A percentile compares a stretch with the other conserved stretches of the same genome.
phyloP scores from a whole-genome alignment of 441 rosid species.

The Erysimum pusillum region DNA sequence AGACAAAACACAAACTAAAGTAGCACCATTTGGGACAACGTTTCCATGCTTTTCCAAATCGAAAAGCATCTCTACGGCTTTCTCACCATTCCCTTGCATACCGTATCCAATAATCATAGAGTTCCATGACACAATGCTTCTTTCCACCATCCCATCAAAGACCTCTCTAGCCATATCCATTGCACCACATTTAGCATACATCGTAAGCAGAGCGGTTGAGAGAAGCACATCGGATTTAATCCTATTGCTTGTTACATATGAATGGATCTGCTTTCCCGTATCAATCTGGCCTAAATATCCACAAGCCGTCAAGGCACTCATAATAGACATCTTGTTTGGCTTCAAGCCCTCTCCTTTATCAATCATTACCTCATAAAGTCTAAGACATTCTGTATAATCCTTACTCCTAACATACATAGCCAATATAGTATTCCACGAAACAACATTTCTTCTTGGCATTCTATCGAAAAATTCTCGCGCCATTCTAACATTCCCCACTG shows the following conservation, averaged over 20 bases:
- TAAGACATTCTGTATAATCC: slow-evolving; percentile 53
- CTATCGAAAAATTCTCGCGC: slow-evolving; percentile 54
- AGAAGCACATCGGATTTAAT: slow-evolving; percentile 57
- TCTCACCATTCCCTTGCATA: slow-evolving; percentile 64
- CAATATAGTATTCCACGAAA: slow-evolving; percentile 53
- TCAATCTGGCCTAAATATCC: slow-evolving; percentile 53
- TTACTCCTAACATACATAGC: slow-evolving; percentile 59
- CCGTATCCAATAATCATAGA: slow-evolving; percentile 74
- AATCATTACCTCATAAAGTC: slow-evolving; percentile 54
- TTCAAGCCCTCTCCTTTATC: slow-evolving; percentile 53
- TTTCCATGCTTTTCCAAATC: slow-evolving; percentile 62
- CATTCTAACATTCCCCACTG: slow-evolving; percentile 41
- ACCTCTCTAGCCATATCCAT: slow-evolving; percentile 62
- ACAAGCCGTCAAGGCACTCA: slow-evolving; percentile 61
- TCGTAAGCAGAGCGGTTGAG: slow-evolving; percentile 71
- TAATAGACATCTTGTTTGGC: slow-evolving; percentile 59
- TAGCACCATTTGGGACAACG: slow-evolving; percentile 65
- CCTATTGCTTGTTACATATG: slow-evolving; percentile 39
- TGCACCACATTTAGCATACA: slow-evolving; percentile 81
- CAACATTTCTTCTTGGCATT: slow-evolving; percentile 70
- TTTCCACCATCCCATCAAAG: slow-evolving; percentile 63
- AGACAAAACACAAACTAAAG: slow-evolving; percentile 70
- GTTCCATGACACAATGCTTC: slow-evolving; percentile 77
- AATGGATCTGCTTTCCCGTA: slow-evolving; percentile 68
- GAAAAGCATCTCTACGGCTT: slow-evolving; percentile 61